Percentiles rank a stretch among this genome's conserved stretches.
These are phyloP conservation scores for Hypoxylon perforatum DNA, from an alignment of 495 filamentous ascomycete species.

Conservation along the genomic window DNA sequence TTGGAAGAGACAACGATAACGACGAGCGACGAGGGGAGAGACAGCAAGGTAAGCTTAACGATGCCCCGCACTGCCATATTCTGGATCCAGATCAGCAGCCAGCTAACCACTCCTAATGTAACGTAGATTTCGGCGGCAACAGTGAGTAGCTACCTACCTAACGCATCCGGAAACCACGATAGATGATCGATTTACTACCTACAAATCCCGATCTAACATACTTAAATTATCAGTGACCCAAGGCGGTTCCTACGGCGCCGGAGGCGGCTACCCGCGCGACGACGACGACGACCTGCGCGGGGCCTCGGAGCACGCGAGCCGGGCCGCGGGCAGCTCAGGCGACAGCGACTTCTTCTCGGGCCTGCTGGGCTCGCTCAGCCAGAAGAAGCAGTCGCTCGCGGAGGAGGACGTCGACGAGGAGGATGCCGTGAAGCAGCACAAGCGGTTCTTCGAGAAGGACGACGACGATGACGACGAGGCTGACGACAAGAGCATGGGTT, in stretches of 20 bases:
- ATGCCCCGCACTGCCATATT: constrained; percentile 65
- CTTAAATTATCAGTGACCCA: constrained; percentile 45
- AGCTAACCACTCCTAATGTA: constrained; percentile 38
- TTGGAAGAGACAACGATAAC: constrained; percentile 11
- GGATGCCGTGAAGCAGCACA: constrained; percentile 65
- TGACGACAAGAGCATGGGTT: constrained; percentile 60
- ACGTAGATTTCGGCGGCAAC: constrained; percentile 40
- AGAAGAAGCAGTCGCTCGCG: constrained; percentile 60
- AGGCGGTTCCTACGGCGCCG: constrained; percentile 52
- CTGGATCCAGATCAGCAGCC: constrained; percentile 29
- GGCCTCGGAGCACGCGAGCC: constrained; percentile 62
- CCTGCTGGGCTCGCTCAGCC: constrained; percentile 58
- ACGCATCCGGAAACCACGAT: background rate
- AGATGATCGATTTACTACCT: background rate
- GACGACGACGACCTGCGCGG: constrained; percentile 59
- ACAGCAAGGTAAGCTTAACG: constrained; percentile 58
- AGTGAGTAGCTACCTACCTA: constrained; percentile 23
- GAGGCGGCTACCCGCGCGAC: constrained; percentile 47
- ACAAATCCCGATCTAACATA: background rate
- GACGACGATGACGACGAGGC: constrained; percentile 50
- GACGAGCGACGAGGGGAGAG: constrained; percentile 32
- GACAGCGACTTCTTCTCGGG: constrained; percentile 62
- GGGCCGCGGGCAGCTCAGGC: constrained; percentile 61
- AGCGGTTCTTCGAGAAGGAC: constrained; percentile 60
- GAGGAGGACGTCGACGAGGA: constrained; percentile 71